Percentiles rank a stretch among this genome's conserved stretches.
Conservation (phyloP, 495 filamentous ascomycete genomes). For the Hyaloscypha finlandica region DNA sequence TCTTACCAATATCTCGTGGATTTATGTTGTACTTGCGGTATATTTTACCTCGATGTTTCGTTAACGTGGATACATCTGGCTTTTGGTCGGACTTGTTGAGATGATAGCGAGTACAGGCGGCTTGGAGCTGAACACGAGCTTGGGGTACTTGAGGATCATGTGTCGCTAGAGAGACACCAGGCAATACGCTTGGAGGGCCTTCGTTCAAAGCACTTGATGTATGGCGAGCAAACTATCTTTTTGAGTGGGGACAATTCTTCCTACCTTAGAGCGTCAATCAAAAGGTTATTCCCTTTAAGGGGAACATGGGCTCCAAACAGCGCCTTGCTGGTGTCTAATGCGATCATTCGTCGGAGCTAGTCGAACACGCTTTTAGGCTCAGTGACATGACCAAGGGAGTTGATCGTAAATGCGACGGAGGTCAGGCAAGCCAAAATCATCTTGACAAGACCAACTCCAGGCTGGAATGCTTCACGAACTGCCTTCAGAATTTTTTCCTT, state of each 20-base stretch:
- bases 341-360: background rate
- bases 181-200: background rate
- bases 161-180: background rate
- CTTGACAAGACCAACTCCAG: background rate
- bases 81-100: background rate
- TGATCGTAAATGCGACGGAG: background rate
- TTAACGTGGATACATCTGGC: constrained; percentile 5
- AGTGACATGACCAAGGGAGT: background rate
- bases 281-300: background rate
- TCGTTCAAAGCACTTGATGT: constrained; percentile 2
- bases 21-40: constrained; percentile 5
- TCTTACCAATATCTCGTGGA: constrained; percentile 22
- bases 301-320: background rate
- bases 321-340: background rate
- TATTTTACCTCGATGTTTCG: background rate
- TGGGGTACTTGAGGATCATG: constrained; percentile 6
- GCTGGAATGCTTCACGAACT: too few species aligned
- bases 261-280: constrained; percentile 8
- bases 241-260: constrained; percentile 5
- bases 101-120: constrained; percentile 14
- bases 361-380: background rate
- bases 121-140: constrained; percentile 2
- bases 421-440: background rate
- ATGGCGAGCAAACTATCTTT: background rate
- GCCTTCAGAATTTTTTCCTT: background rate